A percentile compares a stretch with the other conserved stretches of the same genome.
Conservation (phyloP, 108 stramenopile species). For the Nitzschia sp. region DNA sequence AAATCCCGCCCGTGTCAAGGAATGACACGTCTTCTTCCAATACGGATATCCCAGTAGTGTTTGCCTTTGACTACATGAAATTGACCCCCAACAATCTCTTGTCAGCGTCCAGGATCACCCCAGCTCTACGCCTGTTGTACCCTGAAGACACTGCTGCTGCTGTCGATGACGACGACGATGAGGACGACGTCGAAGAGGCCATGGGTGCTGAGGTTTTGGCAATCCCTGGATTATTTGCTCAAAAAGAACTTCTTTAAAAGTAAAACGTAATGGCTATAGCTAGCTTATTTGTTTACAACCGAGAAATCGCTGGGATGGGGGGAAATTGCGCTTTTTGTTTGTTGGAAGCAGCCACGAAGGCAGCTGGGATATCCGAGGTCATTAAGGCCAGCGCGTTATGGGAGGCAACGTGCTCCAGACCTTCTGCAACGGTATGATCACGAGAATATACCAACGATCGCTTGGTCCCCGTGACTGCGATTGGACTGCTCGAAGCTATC, state of each 20-base stretch:
- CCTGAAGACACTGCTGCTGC: slow-evolving; percentile 41
- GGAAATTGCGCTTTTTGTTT: slow-evolving; percentile 11
- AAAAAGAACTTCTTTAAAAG: slow-evolving; percentile 31
- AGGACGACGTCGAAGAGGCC: neutral
- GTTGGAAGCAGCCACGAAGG: slow-evolving; percentile 2
- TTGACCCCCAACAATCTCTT: slow-evolving; percentile 44
- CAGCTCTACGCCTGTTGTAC: slow-evolving; percentile 71
- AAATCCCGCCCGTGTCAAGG: slow-evolving; percentile 64
- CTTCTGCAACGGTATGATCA: slow-evolving; percentile 74
- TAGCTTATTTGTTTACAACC: neutral
- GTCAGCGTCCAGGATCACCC: slow-evolving; percentile 58
- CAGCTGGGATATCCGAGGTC: slow-evolving; percentile 51
- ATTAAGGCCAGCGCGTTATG: slow-evolving; percentile 76
- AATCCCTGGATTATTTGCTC: slow-evolving; percentile 51
- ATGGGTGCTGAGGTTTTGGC: slow-evolving; percentile 13
- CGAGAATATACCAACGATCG: slow-evolving; percentile 63
- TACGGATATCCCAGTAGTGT: slow-evolving; percentile 38
- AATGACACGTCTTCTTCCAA: slow-evolving; percentile 2
- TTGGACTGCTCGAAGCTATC: slow-evolving; percentile 65
- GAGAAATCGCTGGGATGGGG: slow-evolving; percentile 3
- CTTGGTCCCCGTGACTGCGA: slow-evolving; percentile 75
- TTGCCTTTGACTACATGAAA: slow-evolving; percentile 85
- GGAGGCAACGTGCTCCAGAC: slow-evolving; percentile 68
- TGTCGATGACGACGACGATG: slow-evolving; percentile 3
- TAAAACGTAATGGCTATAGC: slow-evolving; percentile 2